Evolutionary conservation across 768 basidiomycete species (phyloP).

Genomic region (Rhizopogon roseolus): DNA sequence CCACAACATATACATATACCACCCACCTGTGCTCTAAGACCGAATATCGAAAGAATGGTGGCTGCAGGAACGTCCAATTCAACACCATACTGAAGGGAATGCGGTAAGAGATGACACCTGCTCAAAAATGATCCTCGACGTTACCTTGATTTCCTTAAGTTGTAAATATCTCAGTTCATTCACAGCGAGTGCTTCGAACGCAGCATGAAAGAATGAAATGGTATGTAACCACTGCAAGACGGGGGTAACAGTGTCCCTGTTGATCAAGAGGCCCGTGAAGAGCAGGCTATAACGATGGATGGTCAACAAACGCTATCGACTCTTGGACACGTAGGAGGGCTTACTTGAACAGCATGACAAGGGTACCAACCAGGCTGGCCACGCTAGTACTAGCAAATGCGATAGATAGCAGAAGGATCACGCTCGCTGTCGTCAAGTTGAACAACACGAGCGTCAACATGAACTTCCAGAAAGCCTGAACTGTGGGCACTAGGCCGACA

Average conservation of each 20-base stretch:
- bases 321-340: slow-evolving; percentile 26
- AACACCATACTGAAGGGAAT: slow-evolving; percentile 73
- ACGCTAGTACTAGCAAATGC: slow-evolving; percentile 83
- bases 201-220: slow-evolving; percentile 97
- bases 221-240: slow-evolving; percentile 84
- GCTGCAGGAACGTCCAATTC: slow-evolving; percentile 96
- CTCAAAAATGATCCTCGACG: slow-evolving; percentile 13
- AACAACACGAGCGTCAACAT: slow-evolving; percentile 93
- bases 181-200: slow-evolving; percentile 95
- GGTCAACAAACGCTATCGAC: slow-evolving; percentile 3
- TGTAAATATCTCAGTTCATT: slow-evolving; percentile 95
- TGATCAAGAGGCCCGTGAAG: slow-evolving; percentile 94
- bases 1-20: not conserved
- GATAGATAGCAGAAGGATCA: slow-evolving; percentile 87
- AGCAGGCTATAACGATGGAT: slow-evolving; percentile 54
- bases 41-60: slow-evolving; percentile 91
- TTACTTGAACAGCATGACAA: slow-evolving; percentile 98
- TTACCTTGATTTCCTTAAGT: slow-evolving; percentile 83
- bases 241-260: slow-evolving; percentile 76
- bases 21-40: slow-evolving; percentile 78
- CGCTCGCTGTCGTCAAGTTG: slow-evolving; percentile 93
- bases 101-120: not conserved
- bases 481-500: slow-evolving; percentile 89
- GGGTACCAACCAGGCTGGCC: slow-evolving; percentile 89
- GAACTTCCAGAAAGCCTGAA: slow-evolving; percentile 96